Evolutionary conservation across 2,329 filamentous ascomycete species (phyloP), one percentile per base, ranked within the genome.

Genomic region (Orbilia blumenaviensis): DNA sequence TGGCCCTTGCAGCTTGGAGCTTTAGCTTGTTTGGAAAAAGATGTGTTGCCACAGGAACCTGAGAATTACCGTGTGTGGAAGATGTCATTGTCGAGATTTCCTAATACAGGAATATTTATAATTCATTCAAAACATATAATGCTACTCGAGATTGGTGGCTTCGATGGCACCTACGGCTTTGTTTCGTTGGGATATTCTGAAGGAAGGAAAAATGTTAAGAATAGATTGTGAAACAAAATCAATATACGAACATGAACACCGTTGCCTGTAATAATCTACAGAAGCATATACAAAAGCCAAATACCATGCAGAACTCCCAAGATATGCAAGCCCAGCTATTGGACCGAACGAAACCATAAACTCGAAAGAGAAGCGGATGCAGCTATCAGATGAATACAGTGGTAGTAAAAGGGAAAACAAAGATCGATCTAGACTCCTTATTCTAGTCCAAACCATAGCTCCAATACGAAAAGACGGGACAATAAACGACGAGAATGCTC

Each of bases 1-100:
- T 38, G 56, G 29, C 56, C 58, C 66, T 71, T 69, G 44, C 66
- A 74, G 44, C 62, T 67, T n/a, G n/a, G 52, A 74, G 68, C 68
- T 73, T 62, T 58, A 60, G 66, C 61, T 71, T 71, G 66, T 60
- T 42, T 46, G 14, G 36, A 44, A 9, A 14, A 25, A 29, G 34
- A 61, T 74, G 69, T 74, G 69, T 74, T 74, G 69, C 69, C 62
- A 60, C 52, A 63, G 68, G 61, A 73, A 73, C 68, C 38, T 29
- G n/a, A 36, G n/a, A 23, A 48, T 46, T 46, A 10, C 58, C 10
- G 14, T 9, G 23, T 44, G 25, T 9, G 18, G 32, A 56, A 56
- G 36, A 38, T 5, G 1, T 1, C n/a, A 23, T 34, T 21, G 7
- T 36, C 2, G 1, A 56, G 25, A 56, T n/a, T 12, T 36, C 52